A percentile compares a stretch with the other conserved stretches of the same genome.
Conservation (phyloP, 2,329 filamentous ascomycete genomes). For the Venturia oleaginea region DNA sequence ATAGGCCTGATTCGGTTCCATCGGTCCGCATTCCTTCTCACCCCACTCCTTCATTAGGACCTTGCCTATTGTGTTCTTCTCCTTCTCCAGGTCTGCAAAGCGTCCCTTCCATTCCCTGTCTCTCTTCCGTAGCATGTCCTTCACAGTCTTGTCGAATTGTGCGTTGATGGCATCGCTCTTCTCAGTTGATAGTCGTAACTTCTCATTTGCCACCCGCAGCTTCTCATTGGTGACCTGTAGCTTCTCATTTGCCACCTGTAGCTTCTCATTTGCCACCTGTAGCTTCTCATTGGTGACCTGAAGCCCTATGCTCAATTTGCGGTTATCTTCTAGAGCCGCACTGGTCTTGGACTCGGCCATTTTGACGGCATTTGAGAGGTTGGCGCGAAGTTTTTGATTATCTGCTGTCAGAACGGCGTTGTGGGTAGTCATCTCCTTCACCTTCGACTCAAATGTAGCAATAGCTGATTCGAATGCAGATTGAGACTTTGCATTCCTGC, state of each 20-base stretch:
- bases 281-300: neutral
- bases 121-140: constrained; percentile 10
- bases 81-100: constrained; percentile 19
- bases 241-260: neutral
- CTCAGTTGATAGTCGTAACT: neutral
- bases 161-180: constrained; percentile 12
- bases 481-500: neutral
- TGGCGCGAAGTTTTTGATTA: neutral
- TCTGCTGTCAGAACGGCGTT: neutral
- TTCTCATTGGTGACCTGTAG: neutral
- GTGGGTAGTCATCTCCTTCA: neutral
- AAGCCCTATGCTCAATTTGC: neutral
- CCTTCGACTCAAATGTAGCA: neutral
- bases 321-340: neutral
- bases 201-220: neutral
- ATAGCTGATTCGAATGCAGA: neutral
- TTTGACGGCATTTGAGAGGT: neutral
- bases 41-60: constrained; percentile 79
- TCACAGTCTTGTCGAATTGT: constrained; percentile 12
- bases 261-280: neutral
- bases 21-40: constrained; percentile 35
- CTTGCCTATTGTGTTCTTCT: constrained; percentile 25
- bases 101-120: constrained; percentile 14
- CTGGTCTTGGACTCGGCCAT: neutral
- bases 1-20: constrained; percentile 25